Percentiles rank a stretch among this genome's conserved stretches.
Evolutionary conservation across 345 rosid species (phyloP).

Genomic region (Salix arbutifolia): DNA sequence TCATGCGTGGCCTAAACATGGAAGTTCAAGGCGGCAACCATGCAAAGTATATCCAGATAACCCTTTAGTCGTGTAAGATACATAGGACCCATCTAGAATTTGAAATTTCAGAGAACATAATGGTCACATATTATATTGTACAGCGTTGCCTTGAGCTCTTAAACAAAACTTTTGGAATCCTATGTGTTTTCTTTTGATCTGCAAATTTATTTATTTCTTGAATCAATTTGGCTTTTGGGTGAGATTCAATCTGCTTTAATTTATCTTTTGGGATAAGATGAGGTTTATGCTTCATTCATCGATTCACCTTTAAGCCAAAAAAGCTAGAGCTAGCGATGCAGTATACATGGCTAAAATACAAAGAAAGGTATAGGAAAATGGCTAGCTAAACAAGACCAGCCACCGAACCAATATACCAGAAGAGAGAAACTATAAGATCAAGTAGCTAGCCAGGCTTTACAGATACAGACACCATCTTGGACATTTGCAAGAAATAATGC

Average conservation of each 20-base stretch:
- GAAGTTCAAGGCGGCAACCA: constrained; percentile 18
- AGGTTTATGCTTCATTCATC: constrained; percentile 36
- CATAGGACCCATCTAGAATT: constrained; percentile 20
- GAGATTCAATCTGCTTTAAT: constrained; percentile 42
- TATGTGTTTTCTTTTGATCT: constrained; percentile 33
- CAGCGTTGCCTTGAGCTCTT: neutral
- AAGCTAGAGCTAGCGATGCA: neutral
- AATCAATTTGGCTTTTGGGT: constrained; percentile 35
- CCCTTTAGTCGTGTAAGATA: neutral
- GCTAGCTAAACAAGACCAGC: neutral
- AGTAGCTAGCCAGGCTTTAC: too few species aligned
- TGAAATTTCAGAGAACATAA: neutral
- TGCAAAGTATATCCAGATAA: constrained; percentile 9
- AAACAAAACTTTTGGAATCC: constrained; percentile 39
- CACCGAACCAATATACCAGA: too few species aligned
- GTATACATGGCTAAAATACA: neutral
- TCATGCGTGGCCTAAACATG: constrained; percentile 20
- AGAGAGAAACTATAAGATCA: too few species aligned
- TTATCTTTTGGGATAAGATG: constrained; percentile 44
- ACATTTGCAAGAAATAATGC: neutral
- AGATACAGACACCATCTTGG: neutral
- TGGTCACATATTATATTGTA: neutral
- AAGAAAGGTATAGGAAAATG: neutral
- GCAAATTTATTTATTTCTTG: constrained; percentile 18
- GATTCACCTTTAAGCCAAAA: constrained; percentile 33